phyloP scores from a whole-genome alignment of 176 grass and related monocot genomes.

The Luzula sylvatica region DNA sequence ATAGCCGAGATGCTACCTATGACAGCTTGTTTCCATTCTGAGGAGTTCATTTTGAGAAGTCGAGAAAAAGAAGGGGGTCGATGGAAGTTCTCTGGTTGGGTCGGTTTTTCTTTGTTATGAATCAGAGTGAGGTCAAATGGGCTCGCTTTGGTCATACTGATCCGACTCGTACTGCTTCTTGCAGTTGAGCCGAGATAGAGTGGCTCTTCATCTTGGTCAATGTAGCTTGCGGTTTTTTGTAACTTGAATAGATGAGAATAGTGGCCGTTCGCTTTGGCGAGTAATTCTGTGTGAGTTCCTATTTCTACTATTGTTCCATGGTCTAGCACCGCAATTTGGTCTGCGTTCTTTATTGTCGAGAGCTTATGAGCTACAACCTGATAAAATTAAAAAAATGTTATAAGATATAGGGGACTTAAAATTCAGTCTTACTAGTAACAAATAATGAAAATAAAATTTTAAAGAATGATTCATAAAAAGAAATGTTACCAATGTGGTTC shows the following conservation, averaged over 20 bases:
- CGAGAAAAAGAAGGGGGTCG: conserved; percentile 68
- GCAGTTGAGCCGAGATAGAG: conserved; percentile 54
- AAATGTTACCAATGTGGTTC: conserved; percentile 65
- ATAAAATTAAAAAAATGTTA: conserved; percentile 18
- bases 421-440: too few species aligned
- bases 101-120: conserved; percentile 21
- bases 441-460: too few species aligned
- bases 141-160: conserved; percentile 59
- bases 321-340: conserved; percentile 85
- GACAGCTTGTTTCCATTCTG: conserved; percentile 70
- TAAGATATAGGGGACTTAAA: background rate
- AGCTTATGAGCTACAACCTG: conserved; percentile 88
- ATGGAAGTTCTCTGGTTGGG: conserved; percentile 15
- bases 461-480: too few species aligned
- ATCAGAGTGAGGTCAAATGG: conserved; percentile 45
- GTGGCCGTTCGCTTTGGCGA: conserved; percentile 34
- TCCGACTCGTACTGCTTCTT: conserved; percentile 58
- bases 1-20: conserved; percentile 57
- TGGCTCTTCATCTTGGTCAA: conserved; percentile 57
- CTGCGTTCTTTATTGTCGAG: conserved; percentile 72
- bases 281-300: conserved; percentile 65
- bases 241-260: conserved; percentile 70
- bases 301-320: conserved; percentile 61
- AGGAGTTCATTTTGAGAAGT: conserved; percentile 71
- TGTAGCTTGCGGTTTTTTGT: conserved; percentile 68